These are phyloP conservation scores for Myxozyma melibiosi DNA, from an alignment of 805 yeast species.

Conservation along the genomic window DNA sequence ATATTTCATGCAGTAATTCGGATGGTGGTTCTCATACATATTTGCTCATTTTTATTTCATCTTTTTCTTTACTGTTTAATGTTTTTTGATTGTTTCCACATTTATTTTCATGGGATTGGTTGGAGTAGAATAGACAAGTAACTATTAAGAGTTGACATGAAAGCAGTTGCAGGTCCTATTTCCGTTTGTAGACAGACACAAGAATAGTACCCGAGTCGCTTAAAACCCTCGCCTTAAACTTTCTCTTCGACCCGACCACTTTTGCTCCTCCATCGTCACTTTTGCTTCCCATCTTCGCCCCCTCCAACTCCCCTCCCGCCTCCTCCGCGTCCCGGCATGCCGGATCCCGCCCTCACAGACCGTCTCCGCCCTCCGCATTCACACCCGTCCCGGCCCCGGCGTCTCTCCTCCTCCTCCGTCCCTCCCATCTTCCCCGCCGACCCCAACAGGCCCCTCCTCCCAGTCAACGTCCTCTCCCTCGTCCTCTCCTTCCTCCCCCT, in stretches of 20 bases:
- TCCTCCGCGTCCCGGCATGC: not conserved
- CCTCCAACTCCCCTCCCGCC: not conserved
- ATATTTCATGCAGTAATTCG: constrained; percentile 5
- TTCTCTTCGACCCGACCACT: not conserved
- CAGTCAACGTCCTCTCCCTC: constrained; percentile 9
- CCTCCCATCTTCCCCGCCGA: constrained; percentile 20
- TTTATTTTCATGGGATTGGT: constrained; percentile 23
- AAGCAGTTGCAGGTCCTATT: too few relatives aligned
- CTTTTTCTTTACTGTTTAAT: constrained; percentile 15
- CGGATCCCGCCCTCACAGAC: not conserved
- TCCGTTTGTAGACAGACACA: not conserved
- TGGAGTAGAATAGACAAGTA: constrained; percentile 22
- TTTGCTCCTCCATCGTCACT: not conserved
- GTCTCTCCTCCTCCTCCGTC: constrained; percentile 20
- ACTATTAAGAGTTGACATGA: too few relatives aligned
- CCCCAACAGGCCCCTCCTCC: constrained; percentile 5
- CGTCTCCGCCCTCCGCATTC: not conserved
- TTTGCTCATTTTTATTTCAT: constrained; percentile 1
- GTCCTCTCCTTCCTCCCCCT: constrained; percentile 23
- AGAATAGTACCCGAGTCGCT: not conserved
- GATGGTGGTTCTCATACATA: constrained; percentile 22
- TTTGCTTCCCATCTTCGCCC: not conserved
- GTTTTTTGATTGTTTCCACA: constrained; percentile 3
- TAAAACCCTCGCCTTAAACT: not conserved
- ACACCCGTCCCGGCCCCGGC: constrained; percentile 5